phyloP scores from a whole-genome alignment of 2,329 filamentous ascomycete species.

The Diaporthe capsici region DNA sequence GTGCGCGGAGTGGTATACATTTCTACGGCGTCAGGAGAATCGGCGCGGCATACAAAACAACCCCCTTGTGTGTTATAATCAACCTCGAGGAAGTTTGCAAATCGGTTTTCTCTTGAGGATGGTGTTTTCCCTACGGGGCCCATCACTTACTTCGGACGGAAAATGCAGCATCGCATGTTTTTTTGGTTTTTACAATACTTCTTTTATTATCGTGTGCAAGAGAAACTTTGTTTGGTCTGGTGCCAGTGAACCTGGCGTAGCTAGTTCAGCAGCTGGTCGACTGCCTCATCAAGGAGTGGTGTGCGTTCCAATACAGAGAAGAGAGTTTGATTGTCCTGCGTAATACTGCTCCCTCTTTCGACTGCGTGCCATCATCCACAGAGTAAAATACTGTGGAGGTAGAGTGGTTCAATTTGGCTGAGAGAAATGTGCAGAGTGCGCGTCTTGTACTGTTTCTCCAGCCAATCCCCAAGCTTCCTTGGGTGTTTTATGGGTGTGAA shows the following conservation, averaged over 20 bases:
- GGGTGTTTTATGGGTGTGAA: no score
- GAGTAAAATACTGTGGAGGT: background rate
- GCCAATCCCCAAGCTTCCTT: no score
- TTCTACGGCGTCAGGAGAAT: slow-evolving; percentile 30
- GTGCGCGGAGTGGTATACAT: slow-evolving; percentile 17
- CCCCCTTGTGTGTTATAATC: slow-evolving; percentile 21
- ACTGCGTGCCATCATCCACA: background rate
- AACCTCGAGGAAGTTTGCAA: slow-evolving; percentile 20
- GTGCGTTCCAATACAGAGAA: slow-evolving; percentile 6
- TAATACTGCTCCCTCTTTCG: background rate
- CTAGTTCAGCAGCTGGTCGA: background rate
- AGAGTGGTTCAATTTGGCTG: background rate
- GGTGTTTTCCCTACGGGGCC: slow-evolving; percentile 24
- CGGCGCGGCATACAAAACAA: slow-evolving; percentile 22
- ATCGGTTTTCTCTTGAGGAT: slow-evolving; percentile 9
- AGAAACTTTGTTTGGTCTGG: background rate
- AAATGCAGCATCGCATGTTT: slow-evolving; percentile 19
- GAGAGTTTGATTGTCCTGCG: background rate
- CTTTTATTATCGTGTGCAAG: background rate
- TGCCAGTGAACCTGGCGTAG: background rate
- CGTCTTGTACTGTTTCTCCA: no score
- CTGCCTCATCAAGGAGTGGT: slow-evolving; percentile 1
- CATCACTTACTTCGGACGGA: slow-evolving; percentile 13
- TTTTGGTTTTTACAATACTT: no score
- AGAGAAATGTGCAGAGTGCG: no score